Conservation (phyloP, 2,329 filamentous ascomycete genomes). For the Fusarium sp. region DNA sequence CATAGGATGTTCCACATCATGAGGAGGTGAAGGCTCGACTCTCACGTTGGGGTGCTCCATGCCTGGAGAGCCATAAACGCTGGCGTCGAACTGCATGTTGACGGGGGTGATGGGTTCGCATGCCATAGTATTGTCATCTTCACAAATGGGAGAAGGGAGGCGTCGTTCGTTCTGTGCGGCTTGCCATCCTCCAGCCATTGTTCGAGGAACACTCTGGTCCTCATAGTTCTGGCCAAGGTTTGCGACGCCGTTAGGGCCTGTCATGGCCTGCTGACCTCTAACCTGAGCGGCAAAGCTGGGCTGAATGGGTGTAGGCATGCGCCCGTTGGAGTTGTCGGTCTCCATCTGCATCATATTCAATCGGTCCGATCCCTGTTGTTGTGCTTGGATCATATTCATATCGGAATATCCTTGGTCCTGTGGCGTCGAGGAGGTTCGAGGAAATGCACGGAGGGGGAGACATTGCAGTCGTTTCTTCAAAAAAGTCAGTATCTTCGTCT, state of each 20-base stretch:
- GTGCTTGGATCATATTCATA: slow-evolving; percentile 64
- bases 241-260: slow-evolving; percentile 51
- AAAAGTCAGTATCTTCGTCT: slow-evolving; percentile 33
- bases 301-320: slow-evolving; percentile 71
- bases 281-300: slow-evolving; percentile 67
- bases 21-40: slow-evolving; percentile 45
- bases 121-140: slow-evolving; percentile 62
- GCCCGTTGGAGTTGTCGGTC: slow-evolving; percentile 52
- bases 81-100: slow-evolving; percentile 51
- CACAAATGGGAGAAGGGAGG: slow-evolving; percentile 70
- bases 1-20: slow-evolving; percentile 56
- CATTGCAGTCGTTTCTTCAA: slow-evolving; percentile 66
- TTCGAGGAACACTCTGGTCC: slow-evolving; percentile 62
- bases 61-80: slow-evolving; percentile 49
- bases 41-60: slow-evolving; percentile 29
- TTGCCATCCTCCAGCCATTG: slow-evolving; percentile 63
- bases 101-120: slow-evolving; percentile 50
- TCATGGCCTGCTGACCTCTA: slow-evolving; percentile 62
- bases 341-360: slow-evolving; percentile 29
- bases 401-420: slow-evolving; percentile 53
- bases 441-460: slow-evolving; percentile 62
- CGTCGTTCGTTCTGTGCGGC: slow-evolving; percentile 65
- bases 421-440: slow-evolving; percentile 43
- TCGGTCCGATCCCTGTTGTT: slow-evolving; percentile 20
- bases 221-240: slow-evolving; percentile 56